Base-by-base conservation (phyloP, 192 early-diverging fungal species). In the Paraglomus occultum region DNA sequence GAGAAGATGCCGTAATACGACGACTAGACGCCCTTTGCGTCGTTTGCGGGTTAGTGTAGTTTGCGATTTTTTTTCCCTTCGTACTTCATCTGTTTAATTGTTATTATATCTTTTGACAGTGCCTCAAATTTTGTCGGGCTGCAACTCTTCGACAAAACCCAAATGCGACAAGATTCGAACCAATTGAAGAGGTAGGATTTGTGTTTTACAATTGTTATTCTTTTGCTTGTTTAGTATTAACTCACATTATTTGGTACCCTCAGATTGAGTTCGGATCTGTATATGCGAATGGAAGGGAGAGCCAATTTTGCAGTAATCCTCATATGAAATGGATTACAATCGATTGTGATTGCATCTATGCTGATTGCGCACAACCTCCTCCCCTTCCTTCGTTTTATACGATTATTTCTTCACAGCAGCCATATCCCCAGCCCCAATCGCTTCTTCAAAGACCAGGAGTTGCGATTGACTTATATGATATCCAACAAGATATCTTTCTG, bases 121-220 rank as follows among this genome's bases (percentile, higher is more conserved):
- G 18, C 55, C 31, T 58, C 22, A 58, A 58, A 58, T 57, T 57
- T 22, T 57, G 54, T 57, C 54, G 4, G 54, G 1, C 1, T 57
- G 54, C 54, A 22, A 57, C 31, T 58, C 55, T 38, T 38, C 55
- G 40, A 39, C 18, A 58, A 22, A 58, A 58, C 40, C 55, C 55
- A 42, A 58, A 58, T 58, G 55, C 55, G 22, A 58, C 18, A 58
- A 58, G 4, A 58, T 58, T 58, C 22, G 55, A 58, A 15, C 5
- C 55, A 58, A 58, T 58, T 14, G 31, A 58, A 58, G 55, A 58
- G 55, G n/a, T 58, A 58, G 18, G 6, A 58, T 31, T 38, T 3
- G 55, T 58, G 55, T 58, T 58, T 58, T 58, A 58, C 55, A 58
- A 38, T 58, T 58, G 55, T 58, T 58, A 18, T 58, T 58, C 51